Percentiles rank a stretch among this genome's conserved stretches.
These are phyloP conservation scores for Lactarius psammicola DNA, from an alignment of 768 basidiomycete species.

Conservation along the genomic window DNA sequence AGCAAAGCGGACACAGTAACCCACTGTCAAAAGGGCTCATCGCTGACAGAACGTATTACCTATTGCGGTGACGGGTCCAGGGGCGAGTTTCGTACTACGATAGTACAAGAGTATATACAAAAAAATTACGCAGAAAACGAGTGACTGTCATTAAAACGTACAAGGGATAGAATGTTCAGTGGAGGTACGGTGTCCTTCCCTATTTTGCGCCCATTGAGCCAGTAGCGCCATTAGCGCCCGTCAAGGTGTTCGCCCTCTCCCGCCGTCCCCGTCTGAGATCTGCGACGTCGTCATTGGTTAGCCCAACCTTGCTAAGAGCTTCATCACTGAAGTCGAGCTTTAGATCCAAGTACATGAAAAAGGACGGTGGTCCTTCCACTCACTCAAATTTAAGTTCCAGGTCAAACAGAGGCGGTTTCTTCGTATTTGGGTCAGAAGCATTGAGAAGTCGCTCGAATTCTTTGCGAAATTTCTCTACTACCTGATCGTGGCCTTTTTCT, in stretches of 20 bases:
- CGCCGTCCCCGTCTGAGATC: not conserved
- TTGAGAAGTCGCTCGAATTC: constrained; percentile 47
- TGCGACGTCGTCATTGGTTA: not conserved
- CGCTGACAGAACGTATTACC: too few species aligned
- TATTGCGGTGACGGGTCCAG: too few species aligned
- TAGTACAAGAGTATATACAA: not conserved
- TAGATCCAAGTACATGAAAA: not conserved
- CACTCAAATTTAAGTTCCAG: not conserved
- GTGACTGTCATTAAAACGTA: not conserved
- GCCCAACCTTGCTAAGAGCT: not conserved
- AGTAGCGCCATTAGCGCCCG: too few species aligned
- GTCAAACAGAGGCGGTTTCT: not conserved
- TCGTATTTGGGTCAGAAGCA: not conserved
- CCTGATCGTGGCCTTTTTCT: constrained; percentile 39
- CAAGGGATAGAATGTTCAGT: not conserved
- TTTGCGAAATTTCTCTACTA: constrained; percentile 38
- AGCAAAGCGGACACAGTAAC: too few species aligned
- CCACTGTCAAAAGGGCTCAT: too few species aligned
- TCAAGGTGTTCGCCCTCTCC: not conserved
- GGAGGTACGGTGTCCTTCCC: not conserved
- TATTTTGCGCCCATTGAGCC: not conserved
- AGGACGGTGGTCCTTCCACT: not conserved
- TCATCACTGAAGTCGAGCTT: not conserved
- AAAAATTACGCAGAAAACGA: not conserved
- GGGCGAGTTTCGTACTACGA: too few species aligned